A percentile compares a stretch with the other conserved stretches of the same genome.
phyloP scores from a whole-genome alignment of 2,329 filamentous ascomycete genomes.

The Trichoderma cornu-damae region DNA sequence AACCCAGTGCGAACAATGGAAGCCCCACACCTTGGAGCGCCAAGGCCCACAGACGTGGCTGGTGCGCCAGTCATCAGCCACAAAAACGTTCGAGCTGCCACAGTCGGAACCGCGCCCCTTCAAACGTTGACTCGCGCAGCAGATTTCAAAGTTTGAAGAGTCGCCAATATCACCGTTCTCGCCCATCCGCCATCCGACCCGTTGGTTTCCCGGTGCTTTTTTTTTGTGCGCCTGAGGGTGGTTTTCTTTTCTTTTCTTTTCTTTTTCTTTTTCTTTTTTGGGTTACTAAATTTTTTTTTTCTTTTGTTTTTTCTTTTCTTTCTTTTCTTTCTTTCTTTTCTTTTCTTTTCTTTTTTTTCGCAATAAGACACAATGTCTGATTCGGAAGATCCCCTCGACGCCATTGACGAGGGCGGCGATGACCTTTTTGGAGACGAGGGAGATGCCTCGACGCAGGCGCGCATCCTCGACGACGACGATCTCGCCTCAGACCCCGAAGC shows the following conservation, averaged over 20 bases:
- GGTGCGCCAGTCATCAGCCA: neutral
- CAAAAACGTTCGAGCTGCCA: neutral
- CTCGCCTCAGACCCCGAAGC: slow-evolving; percentile 46
- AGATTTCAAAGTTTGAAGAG: slow-evolving; percentile 6
- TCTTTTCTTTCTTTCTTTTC: no score
- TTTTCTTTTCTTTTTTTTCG: no score
- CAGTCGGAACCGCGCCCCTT: slow-evolving; percentile 8
- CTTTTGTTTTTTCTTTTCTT: no score
- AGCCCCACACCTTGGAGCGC: no score
- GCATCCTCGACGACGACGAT: slow-evolving; percentile 58
- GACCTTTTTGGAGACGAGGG: slow-evolving; percentile 62
- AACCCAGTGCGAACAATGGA: neutral
- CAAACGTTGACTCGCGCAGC: slow-evolving; percentile 16
- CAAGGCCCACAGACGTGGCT: neutral
- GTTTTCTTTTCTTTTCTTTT: no score
- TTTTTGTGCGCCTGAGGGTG: no score
- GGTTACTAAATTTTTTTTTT: no score
- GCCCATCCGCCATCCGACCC: neutral
- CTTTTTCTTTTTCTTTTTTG: neutral
- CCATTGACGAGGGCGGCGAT: slow-evolving; percentile 52
- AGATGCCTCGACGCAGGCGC: slow-evolving; percentile 53
- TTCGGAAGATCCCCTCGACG: slow-evolving; percentile 49
- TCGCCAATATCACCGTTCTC: neutral
- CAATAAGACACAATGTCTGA: slow-evolving; percentile 45
- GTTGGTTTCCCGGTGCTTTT: neutral